A percentile compares a stretch with the other conserved stretches of the same genome.
Evolutionary conservation across 306 rosid genomes (phyloP).

Genomic region (Herpetospermum pedunculosum): DNA sequence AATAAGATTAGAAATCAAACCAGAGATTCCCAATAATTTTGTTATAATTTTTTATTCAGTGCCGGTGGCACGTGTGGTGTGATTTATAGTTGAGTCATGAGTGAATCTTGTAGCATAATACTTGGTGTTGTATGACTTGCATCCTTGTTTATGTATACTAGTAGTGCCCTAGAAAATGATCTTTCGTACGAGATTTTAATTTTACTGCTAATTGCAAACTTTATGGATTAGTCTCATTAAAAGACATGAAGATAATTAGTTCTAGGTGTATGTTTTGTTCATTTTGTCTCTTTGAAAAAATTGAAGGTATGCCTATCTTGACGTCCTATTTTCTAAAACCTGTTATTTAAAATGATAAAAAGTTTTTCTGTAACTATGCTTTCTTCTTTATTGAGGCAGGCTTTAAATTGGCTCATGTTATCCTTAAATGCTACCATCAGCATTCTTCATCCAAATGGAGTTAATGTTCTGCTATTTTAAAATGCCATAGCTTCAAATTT

Average conservation of each 20-base stretch:
- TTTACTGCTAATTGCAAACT: background rate
- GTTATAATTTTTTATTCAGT: background rate
- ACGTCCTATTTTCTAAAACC: background rate
- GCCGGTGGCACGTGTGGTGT: background rate
- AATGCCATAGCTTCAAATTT: background rate
- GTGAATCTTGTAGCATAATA: background rate
- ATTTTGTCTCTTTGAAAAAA: background rate
- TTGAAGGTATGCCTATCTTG: background rate
- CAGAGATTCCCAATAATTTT: background rate
- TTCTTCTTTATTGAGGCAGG: background rate
- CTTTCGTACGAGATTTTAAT: background rate
- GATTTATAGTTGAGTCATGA: background rate
- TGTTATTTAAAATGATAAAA: background rate
- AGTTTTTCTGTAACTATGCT: background rate
- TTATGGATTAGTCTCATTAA: background rate
- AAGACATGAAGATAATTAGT: background rate
- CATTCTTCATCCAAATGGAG: background rate
- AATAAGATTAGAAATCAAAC: no score
- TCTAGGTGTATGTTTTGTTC: background rate
- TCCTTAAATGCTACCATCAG: background rate
- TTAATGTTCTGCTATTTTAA: background rate
- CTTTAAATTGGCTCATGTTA: background rate
- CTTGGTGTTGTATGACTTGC: background rate
- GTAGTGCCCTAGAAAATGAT: slow-evolving; percentile 1
- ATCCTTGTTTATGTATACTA: background rate